Percentiles rank a stretch among this genome's conserved stretches.
Evolutionary conservation across 192 early-diverging fungal genomes (phyloP).

Genomic region (Backusella westeae): DNA sequence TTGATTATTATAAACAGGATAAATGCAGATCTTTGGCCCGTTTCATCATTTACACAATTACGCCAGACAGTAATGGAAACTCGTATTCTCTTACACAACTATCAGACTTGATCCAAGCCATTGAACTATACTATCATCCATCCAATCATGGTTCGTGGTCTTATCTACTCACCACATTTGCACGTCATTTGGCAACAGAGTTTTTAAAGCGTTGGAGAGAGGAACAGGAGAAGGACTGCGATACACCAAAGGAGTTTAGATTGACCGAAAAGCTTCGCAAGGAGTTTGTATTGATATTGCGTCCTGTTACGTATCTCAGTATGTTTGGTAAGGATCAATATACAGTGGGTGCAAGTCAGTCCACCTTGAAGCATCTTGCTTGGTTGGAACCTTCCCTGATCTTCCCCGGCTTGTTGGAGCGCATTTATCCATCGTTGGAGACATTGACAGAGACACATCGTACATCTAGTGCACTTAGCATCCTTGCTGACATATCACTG

Average conservation of each 20-base stretch:
- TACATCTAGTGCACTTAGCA: constrained; percentile 80
- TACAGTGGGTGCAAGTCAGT: constrained; percentile 56
- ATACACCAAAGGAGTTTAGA: constrained; percentile 55
- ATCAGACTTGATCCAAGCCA: constrained; percentile 80
- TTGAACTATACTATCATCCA: constrained; percentile 89
- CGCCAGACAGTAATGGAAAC: constrained; percentile 34
- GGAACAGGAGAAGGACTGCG: constrained; percentile 59
- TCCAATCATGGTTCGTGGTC: constrained; percentile 92
- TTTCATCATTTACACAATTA: constrained; percentile 82
- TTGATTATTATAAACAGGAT: constrained; percentile 21
- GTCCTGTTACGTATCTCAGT: constrained; percentile 56
- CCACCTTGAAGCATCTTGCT: constrained; percentile 68
- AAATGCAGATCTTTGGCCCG: constrained; percentile 65
- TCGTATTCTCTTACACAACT: constrained; percentile 52
- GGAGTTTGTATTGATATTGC: constrained; percentile 65
- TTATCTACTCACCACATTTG: constrained; percentile 64
- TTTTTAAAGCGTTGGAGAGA: constrained; percentile 65
- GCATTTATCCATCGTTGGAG: constrained; percentile 86
- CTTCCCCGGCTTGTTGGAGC: constrained; percentile 78
- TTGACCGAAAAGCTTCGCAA: constrained; percentile 53
- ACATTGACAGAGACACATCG: constrained; percentile 85
- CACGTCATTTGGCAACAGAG: constrained; percentile 62
- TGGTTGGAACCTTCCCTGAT: constrained; percentile 77
- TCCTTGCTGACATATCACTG: constrained; percentile 64
- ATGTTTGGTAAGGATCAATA: constrained; percentile 77